Evolutionary conservation across 1,139 yeast species (phyloP), one percentile per base, ranked within the genome.

Genomic region (Saccharomyces hybrid): DNA sequence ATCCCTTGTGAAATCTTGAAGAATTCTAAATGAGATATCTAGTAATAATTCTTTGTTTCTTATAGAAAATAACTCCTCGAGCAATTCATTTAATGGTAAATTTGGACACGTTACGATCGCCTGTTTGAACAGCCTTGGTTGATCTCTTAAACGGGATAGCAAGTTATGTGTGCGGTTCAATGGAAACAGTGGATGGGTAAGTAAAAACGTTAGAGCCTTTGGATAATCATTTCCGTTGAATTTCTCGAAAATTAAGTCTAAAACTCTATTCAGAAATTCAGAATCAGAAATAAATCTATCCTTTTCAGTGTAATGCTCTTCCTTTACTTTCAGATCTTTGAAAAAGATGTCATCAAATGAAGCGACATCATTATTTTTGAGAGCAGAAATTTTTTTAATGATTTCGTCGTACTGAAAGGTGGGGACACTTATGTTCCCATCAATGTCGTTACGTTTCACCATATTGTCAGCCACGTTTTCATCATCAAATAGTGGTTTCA

Each of bases 121-220:
- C 68, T 87, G 96, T 70, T 89, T 82, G 68, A 86, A 78, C 56
- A 90, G 76, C 54, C 86, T 79, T 44, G 87, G 82, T 58, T 80
- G 76, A 2, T 72, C 60, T 56, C 73, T 72, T 44, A 89, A 75
- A 50, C 78, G 75, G 7, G 71, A 62, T 51, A 88, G 70, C 50
- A 91, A 71, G 1, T 83, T 84, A 1, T 73, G 73, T 5, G 88
- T 75, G 61, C 75, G 80, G 24, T 76, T 72, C 3, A 76, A 72
- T 8, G 97, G 96, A 70, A 86, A 89, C 34, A 88, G 73, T 26
- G 97, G 96, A 71, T 89, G 96, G 2, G 96, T 88, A 58, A 91
- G 75, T 47, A 90, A 75, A 67, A 88, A 91, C 4, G 86, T 80
- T 54, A 88, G 71, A 1, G 90, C 77, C 73, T 63, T 85, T 84